phyloP scores from a whole-genome alignment of 306 rosid species.

The Corylus avellana region DNA sequence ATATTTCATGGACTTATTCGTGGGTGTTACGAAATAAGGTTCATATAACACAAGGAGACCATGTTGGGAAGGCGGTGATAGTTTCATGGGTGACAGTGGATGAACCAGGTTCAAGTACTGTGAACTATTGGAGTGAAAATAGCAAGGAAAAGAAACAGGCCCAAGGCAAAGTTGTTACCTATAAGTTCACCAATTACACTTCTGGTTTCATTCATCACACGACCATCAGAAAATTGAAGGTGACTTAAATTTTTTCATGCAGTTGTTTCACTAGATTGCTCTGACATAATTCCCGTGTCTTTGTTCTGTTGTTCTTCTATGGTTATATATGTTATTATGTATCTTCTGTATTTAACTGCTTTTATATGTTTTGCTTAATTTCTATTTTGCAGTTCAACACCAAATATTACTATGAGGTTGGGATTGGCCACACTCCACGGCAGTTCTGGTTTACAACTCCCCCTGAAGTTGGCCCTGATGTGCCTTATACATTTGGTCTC shows the following conservation, averaged over 20 bases:
- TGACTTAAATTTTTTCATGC: not conserved
- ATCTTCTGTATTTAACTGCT: not conserved
- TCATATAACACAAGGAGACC: slow-evolving; percentile 87
- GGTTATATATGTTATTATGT: not conserved
- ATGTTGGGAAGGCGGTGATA: slow-evolving; percentile 64
- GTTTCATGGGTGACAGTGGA: slow-evolving; percentile 70
- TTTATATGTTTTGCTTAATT: not conserved
- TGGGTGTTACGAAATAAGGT: slow-evolving; percentile 48
- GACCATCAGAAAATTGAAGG: slow-evolving; percentile 45
- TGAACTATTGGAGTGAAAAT: slow-evolving; percentile 52
- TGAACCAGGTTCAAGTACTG: slow-evolving; percentile 63
- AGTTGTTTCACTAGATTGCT: not conserved
- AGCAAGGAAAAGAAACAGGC: slow-evolving; percentile 34
- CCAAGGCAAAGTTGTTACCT: slow-evolving; percentile 43
- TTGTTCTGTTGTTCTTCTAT: not conserved
- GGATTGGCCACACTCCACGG: slow-evolving; percentile 58
- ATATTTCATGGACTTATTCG: not conserved
- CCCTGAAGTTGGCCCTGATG: slow-evolving; percentile 84
- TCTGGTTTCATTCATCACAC: slow-evolving; percentile 79
- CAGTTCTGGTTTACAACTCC: slow-evolving; percentile 79
- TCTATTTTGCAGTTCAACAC: slow-evolving; percentile 53
- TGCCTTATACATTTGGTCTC: slow-evolving; percentile 89
- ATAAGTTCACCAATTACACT: slow-evolving; percentile 57
- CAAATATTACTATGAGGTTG: slow-evolving; percentile 77
- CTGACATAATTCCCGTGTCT: not conserved